A percentile compares a stretch with the other conserved stretches of the same genome.
These are phyloP conservation scores for Leccinum insolens DNA, from an alignment of 1,284 basidiomycete species.

Conservation along the genomic window DNA sequence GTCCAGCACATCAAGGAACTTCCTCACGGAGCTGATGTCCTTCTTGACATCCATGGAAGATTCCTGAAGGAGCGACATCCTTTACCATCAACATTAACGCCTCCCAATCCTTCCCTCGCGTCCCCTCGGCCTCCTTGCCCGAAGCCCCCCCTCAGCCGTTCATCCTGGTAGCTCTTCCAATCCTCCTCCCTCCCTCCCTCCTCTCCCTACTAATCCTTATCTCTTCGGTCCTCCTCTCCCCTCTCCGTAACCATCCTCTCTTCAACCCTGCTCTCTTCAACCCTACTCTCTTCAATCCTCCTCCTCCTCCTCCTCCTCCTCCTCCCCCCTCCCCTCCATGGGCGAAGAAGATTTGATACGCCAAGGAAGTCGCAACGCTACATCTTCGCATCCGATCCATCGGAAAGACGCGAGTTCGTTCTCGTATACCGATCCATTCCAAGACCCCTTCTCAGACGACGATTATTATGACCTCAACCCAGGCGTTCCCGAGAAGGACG, in stretches of 20 bases:
- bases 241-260: background rate
- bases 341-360: slow-evolving; percentile 25
- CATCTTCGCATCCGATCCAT: slow-evolving; percentile 42
- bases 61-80: background rate
- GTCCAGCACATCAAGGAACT: background rate
- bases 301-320: too few relatives aligned
- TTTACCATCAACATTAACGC: background rate
- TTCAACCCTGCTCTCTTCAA: background rate
- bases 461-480: slow-evolving; percentile 22
- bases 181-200: background rate
- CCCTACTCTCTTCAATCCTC: too few relatives aligned
- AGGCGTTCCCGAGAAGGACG: slow-evolving; percentile 22
- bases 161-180: background rate
- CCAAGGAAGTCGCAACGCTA: slow-evolving; percentile 18
- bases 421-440: slow-evolving; percentile 33
- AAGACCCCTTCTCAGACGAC: slow-evolving; percentile 26
- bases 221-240: background rate
- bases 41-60: background rate
- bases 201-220: background rate
- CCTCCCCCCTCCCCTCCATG: too few relatives aligned
- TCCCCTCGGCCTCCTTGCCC: background rate
- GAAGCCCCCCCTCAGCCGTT: background rate
- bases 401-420: slow-evolving; percentile 20
- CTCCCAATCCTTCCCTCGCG: background rate
- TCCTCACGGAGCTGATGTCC: background rate